Conservation (phyloP, 202 grass and related monocot species). For the Setaria viridis region DNA sequence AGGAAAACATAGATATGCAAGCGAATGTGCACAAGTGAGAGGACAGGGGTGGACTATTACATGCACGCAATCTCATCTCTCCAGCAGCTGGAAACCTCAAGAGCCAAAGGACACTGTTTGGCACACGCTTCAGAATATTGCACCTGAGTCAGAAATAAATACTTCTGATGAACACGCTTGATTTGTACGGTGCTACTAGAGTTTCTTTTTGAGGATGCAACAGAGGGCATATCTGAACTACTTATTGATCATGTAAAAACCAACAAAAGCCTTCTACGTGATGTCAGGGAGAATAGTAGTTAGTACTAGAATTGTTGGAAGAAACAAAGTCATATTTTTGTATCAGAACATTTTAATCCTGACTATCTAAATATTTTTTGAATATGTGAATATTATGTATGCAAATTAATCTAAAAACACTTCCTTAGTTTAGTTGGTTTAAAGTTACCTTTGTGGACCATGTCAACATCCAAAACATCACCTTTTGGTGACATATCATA, state of each 20-base stretch:
- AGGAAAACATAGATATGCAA: background rate
- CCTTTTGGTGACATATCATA: background rate
- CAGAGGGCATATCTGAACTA: background rate
- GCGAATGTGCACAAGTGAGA: background rate
- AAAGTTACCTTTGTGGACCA: background rate
- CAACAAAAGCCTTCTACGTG: background rate
- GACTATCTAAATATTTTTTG: background rate
- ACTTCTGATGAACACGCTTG: background rate
- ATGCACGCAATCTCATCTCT: constrained; percentile 26
- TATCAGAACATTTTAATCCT: background rate
- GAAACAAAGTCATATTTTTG: background rate
- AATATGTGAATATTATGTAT: background rate
- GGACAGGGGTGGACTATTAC: background rate
- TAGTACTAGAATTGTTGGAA: background rate
- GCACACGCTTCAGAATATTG: constrained; percentile 21
- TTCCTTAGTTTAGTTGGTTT: background rate
- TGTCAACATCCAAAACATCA: background rate
- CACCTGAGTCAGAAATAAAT: constrained; percentile 4
- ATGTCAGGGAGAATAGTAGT: background rate
- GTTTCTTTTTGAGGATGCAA: background rate
- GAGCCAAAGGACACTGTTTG: constrained; percentile 22
- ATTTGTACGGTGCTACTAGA: background rate
- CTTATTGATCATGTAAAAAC: background rate
- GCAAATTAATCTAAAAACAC: background rate
- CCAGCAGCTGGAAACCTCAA: constrained; percentile 23